These are phyloP conservation scores for Ogataea saltuana DNA, from an alignment of 805 yeast species.

Conservation along the genomic window DNA sequence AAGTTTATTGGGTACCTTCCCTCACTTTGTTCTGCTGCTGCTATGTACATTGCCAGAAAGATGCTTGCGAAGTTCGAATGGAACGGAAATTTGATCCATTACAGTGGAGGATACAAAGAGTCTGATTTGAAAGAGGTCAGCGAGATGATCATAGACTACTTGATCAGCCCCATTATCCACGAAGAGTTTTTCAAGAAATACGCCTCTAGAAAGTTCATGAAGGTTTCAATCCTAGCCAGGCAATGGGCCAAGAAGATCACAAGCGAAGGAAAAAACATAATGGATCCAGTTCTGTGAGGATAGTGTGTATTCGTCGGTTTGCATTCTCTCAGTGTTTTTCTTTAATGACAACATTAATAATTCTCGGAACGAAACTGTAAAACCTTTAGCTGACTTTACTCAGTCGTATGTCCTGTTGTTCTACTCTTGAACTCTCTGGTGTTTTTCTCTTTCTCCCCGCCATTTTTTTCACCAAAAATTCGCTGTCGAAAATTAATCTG, in stretches of 20 bases:
- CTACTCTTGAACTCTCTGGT: too few species aligned
- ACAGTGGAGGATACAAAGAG: conserved; percentile 85
- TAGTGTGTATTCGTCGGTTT: conserved; percentile 3
- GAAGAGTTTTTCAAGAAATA: conserved; percentile 94
- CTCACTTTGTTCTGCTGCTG: conserved; percentile 79
- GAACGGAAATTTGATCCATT: conserved; percentile 86
- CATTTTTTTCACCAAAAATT: background rate
- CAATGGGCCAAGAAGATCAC: conserved; percentile 75
- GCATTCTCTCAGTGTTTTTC: conserved; percentile 9
- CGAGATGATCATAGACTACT: conserved; percentile 72
- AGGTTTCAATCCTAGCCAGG: conserved; percentile 76
- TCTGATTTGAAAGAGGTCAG: conserved; percentile 71
- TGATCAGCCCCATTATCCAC: conserved; percentile 79
- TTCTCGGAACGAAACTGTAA: too few species aligned
- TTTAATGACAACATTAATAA: conserved; percentile 8
- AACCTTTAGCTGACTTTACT: too few species aligned
- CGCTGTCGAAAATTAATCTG: background rate
- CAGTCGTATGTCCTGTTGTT: too few species aligned
- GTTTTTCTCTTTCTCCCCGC: too few species aligned
- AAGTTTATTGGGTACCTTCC: conserved; percentile 73
- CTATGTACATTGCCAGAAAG: conserved; percentile 79
- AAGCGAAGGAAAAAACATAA: conserved; percentile 45
- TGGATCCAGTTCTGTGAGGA: conserved; percentile 37
- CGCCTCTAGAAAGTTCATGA: conserved; percentile 84
- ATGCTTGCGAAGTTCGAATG: conserved; percentile 70